Percentiles rank a stretch among this genome's conserved stretches.
These are phyloP conservation scores for Coemansia sp. DNA, from an alignment of 192 early-diverging fungal genomes.

Conservation along the genomic window DNA sequence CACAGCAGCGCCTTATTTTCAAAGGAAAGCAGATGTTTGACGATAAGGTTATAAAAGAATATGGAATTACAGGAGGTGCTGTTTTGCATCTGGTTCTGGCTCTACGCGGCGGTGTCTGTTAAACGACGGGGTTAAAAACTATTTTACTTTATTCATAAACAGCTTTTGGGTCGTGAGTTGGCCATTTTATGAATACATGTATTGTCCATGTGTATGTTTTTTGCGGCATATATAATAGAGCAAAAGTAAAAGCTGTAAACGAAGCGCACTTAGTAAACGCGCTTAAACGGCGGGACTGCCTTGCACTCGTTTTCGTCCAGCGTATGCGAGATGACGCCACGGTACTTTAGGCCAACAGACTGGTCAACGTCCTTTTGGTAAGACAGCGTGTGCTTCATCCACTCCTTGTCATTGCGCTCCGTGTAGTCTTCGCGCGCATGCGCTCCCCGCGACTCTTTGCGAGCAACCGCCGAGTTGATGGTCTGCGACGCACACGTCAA, in stretches of 20 bases:
- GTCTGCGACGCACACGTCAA: conserved; percentile 94
- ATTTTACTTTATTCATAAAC: too few relatives aligned
- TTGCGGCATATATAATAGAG: conserved; percentile 1
- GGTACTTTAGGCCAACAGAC: conserved; percentile 78
- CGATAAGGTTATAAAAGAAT: conserved; percentile 68
- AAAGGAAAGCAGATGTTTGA: conserved; percentile 92
- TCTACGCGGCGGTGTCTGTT: conserved; percentile 80
- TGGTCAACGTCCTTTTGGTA: conserved; percentile 82
- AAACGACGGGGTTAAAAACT: background rate
- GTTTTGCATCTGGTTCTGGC: conserved; percentile 93
- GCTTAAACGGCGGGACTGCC: conserved; percentile 82
- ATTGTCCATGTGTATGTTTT: background rate
- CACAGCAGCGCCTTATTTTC: conserved; percentile 94
- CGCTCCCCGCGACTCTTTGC: conserved; percentile 97
- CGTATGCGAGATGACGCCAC: conserved; percentile 75
- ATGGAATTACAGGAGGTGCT: conserved; percentile 72
- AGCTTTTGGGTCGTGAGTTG: too few relatives aligned
- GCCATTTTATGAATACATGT: background rate
- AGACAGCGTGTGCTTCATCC: conserved; percentile 99
- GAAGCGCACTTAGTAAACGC: conserved; percentile 67
- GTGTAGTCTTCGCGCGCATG: conserved; percentile 95
- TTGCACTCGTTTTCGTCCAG: conserved; percentile 93
- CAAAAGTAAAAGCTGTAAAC: background rate
- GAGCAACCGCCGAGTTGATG: conserved; percentile 80
- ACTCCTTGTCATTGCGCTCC: conserved; percentile 86